These are phyloP conservation scores for Arctium lappa DNA, from an alignment of 129 eudicot genomes.

Conservation along the genomic window DNA sequence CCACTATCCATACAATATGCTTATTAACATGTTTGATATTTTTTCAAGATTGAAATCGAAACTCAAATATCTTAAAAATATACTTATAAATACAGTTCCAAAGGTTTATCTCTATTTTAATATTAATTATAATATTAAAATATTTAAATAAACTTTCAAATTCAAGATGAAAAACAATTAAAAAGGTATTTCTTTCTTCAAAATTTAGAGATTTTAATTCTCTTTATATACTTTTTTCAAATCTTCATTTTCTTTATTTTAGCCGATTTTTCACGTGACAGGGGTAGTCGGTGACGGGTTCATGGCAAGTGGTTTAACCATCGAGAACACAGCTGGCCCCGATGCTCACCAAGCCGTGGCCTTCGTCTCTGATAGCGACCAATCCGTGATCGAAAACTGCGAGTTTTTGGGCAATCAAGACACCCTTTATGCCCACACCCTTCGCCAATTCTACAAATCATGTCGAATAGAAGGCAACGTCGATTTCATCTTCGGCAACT, in stretches of 20 bases:
- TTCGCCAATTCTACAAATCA: constrained; percentile 64
- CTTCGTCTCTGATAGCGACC: constrained; percentile 61
- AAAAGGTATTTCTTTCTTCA: too few species aligned
- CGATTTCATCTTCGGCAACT: constrained; percentile 81
- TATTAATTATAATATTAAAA: too few species aligned
- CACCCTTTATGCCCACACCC: constrained; percentile 65
- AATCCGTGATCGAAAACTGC: constrained; percentile 54
- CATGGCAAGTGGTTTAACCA: constrained; percentile 57
- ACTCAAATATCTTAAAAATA: too few species aligned
- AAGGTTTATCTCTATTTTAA: too few species aligned
- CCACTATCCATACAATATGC: too few species aligned
- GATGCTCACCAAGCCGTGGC: constrained; percentile 83
- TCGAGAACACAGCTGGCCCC: constrained; percentile 75
- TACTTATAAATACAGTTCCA: too few species aligned
- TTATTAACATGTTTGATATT: too few species aligned
- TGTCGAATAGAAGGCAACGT: constrained; percentile 65
- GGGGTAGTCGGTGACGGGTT: constrained; percentile 57
- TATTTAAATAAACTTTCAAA: not conserved
- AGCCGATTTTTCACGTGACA: constrained; percentile 7
- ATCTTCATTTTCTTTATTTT: too few species aligned
- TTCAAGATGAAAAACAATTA: not conserved
- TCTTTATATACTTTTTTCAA: not conserved
- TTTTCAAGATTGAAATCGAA: too few species aligned
- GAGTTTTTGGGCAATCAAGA: constrained; percentile 71
- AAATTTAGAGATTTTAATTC: not conserved